These are phyloP conservation scores for Voacanga thouarsii DNA, from an alignment of 257 asterid genomes.

Conservation along the genomic window DNA sequence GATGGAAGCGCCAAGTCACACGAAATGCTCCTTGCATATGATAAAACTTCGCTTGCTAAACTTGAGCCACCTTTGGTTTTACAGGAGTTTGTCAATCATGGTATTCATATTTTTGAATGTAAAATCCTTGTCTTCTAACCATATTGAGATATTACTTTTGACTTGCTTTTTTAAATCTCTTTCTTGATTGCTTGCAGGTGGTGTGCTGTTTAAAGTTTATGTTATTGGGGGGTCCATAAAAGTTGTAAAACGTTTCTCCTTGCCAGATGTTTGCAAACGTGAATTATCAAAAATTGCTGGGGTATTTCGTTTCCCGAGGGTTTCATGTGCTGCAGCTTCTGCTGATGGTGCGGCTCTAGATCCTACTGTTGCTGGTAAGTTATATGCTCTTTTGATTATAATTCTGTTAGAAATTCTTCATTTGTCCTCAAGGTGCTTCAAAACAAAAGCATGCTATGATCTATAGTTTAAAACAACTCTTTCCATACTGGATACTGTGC, in stretches of 20 bases:
- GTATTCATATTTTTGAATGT: constrained; percentile 30
- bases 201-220: constrained; percentile 80
- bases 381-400: not conserved
- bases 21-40: constrained; percentile 80
- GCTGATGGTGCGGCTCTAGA: constrained; percentile 75
- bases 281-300: constrained; percentile 65
- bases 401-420: not conserved
- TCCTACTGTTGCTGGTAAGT: constrained; percentile 80
- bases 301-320: constrained; percentile 74
- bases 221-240: constrained; percentile 69
- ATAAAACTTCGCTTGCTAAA: constrained; percentile 57
- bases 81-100: constrained; percentile 92
- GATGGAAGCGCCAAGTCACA: constrained; percentile 60
- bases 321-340: constrained; percentile 82
- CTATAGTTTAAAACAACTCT: not conserved
- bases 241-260: constrained; percentile 81
- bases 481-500: not conserved
- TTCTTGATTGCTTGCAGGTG: constrained; percentile 46
- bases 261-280: constrained; percentile 71
- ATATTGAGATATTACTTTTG: not conserved
- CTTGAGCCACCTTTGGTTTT: constrained; percentile 87
- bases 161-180: not conserved
- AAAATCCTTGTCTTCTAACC: not conserved
- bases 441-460: not conserved
- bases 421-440: not conserved